Evolutionary conservation across 1,284 basidiomycete species (phyloP).

Genomic region (Phylloboletellus chloephorus): DNA sequence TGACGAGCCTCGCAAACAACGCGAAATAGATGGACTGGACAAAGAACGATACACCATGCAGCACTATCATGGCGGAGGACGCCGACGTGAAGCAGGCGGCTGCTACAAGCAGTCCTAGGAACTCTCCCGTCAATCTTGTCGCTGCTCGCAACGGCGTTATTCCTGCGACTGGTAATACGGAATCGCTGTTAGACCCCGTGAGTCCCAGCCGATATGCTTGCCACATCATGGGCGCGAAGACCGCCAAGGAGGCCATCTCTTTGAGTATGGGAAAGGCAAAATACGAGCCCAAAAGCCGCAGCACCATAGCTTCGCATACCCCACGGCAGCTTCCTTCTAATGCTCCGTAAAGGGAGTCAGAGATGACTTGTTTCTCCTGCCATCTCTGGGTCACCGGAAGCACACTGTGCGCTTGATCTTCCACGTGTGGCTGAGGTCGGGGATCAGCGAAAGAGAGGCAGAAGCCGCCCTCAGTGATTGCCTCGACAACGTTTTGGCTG

Average conservation of each 20-base stretch:
- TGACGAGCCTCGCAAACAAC: constrained; percentile 14
- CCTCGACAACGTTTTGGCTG: constrained; percentile 15
- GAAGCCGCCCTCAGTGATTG: constrained; percentile 19
- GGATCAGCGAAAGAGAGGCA: constrained; percentile 14
- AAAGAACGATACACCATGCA: constrained; percentile 12
- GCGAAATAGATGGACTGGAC: constrained; percentile 15
- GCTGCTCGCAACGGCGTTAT: constrained; percentile 9
- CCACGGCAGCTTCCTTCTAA: constrained; percentile 20
- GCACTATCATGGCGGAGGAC: constrained; percentile 4
- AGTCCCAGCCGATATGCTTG: constrained; percentile 15
- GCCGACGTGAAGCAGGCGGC: constrained; percentile 4
- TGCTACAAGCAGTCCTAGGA: constrained; percentile 10
- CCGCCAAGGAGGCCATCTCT: constrained; percentile 1
- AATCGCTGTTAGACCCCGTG: constrained; percentile 4
- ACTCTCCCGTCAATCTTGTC: constrained; percentile 12
- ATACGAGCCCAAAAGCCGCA: constrained; percentile 14
- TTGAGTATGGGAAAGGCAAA: constrained; percentile 10
- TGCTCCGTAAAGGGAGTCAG: constrained; percentile 11
- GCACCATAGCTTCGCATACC: constrained; percentile 13
- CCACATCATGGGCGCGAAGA: constrained; percentile 8
- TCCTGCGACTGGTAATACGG: neutral
- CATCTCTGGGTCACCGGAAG: constrained; percentile 2
- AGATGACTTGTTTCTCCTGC: constrained; percentile 13
- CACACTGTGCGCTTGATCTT: neutral
- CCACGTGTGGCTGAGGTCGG: no score